Evolutionary conservation across 345 rosid genomes (phyloP), one percentile per base, ranked within the genome.

Genomic region (Sisymbrium irio): DNA sequence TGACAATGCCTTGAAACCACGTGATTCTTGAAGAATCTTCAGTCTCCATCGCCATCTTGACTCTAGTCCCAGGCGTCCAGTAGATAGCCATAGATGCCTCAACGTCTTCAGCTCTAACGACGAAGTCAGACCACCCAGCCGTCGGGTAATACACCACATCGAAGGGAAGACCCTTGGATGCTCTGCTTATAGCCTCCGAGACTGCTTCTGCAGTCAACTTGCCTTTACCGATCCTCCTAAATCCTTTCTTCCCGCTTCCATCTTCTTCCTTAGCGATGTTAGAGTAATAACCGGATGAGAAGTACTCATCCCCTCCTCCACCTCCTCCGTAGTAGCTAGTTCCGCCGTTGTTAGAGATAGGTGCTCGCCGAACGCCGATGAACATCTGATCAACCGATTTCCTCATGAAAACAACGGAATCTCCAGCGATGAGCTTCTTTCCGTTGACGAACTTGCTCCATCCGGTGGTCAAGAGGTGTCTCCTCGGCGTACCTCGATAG

Each of bases 401-500:
- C 80, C 79, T 88, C 96, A 94, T 88, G 74, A 91, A 95, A 1
- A 95, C 90, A 7, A 92, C 90, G 0, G 96, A 85, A 70, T 95
- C 99, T 0, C 97, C 97, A 3, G 99, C 96, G 53, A 95, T 86
- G 1, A 95, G 83, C 79, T 87, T 89, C 92, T 95, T 95, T 8
- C 28, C 45, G 60, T 95, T 95, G 5, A 95, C 97, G 65, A 95
- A 95, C 79, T 88, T 95, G 79, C 96, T 89, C 99, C 99, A 95
- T 9, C 97, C 99, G 5, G 97, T 92, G 55, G 97, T 92, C 35
- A 95, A 79, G 73, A 92, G 69, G 61, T 95, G 99, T 12, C 97
- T 78, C 42, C 97, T 86, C 2, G 97, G 99, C 12, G 97, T 94
- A 8, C 97, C 97, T 7, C 96, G 82, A 72, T 84, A 94, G 76